Evolutionary conservation across 192 early-diverging fungal species (phyloP).

Genomic region (Coemansia sp.): DNA sequence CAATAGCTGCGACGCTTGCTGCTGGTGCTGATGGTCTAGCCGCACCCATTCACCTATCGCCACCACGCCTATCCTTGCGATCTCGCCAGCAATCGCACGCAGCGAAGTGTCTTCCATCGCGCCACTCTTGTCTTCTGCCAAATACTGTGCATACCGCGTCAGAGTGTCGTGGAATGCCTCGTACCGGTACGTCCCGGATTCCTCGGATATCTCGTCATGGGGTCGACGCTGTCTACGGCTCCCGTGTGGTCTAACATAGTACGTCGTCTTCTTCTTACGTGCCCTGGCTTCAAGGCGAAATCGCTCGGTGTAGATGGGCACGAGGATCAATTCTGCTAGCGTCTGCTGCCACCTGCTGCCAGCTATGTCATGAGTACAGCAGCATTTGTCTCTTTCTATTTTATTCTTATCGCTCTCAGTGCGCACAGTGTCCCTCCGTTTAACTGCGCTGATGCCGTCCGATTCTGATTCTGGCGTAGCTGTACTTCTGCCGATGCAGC

Average conservation of each 20-base stretch:
- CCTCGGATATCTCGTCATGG: not conserved
- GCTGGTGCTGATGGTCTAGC: not conserved
- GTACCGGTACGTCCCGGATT: not conserved
- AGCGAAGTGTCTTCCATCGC: not conserved
- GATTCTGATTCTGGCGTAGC: too few species aligned
- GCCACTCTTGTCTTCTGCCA: too few species aligned
- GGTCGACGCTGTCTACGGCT: not conserved
- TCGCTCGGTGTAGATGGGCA: not conserved
- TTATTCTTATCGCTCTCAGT: not conserved
- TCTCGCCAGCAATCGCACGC: not conserved
- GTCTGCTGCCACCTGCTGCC: not conserved
- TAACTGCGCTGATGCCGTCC: too few species aligned
- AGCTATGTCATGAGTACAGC: not conserved
- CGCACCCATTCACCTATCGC: not conserved
- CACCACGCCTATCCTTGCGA: not conserved
- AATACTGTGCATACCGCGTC: not conserved
- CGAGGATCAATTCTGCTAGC: not conserved
- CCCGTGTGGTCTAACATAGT: not conserved
- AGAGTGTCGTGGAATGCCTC: not conserved
- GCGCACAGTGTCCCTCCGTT: not conserved
- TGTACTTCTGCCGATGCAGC: too few species aligned
- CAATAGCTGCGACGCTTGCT: not conserved
- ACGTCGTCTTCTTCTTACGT: not conserved
- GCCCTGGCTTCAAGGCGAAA: not conserved
- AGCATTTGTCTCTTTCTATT: too few species aligned